Conservation (phyloP, 331 rosid genomes). For the Pyracantha coccinea region DNA sequence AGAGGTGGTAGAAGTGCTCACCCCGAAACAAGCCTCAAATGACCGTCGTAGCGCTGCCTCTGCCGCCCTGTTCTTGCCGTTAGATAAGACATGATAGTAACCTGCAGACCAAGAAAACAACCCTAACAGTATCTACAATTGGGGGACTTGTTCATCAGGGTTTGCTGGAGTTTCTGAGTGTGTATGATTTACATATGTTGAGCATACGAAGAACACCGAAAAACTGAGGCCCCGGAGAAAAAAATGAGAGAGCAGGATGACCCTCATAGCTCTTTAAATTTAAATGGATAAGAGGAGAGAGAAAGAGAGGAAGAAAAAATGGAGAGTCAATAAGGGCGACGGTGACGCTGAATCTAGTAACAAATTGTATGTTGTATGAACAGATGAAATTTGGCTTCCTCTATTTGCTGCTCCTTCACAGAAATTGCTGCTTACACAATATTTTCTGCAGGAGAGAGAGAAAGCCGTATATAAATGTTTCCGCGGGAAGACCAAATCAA, state of each 20-base stretch:
- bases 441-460: background rate
- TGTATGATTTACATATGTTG: background rate
- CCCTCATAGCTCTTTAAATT: background rate
- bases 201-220: background rate
- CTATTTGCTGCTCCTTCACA: slow-evolving; percentile 5
- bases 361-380: background rate
- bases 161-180: background rate
- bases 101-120: background rate
- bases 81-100: slow-evolving; percentile 13
- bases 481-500: slow-evolving; percentile 21
- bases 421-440: slow-evolving; percentile 3
- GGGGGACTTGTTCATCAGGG: background rate
- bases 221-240: background rate
- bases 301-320: background rate
- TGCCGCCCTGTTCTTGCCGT: slow-evolving; percentile 24
- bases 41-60: slow-evolving; percentile 22
- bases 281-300: background rate
- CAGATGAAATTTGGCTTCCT: background rate
- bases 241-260: background rate
- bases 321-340: slow-evolving; percentile 18
- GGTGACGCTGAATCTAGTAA: slow-evolving; percentile 4
- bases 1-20: background rate
- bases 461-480: background rate
- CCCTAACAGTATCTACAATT: background rate
- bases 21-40: slow-evolving; percentile 29